Base-by-base conservation (phyloP, 164 flowering plant genomes). In the Kingdonia uniflora region DNA sequence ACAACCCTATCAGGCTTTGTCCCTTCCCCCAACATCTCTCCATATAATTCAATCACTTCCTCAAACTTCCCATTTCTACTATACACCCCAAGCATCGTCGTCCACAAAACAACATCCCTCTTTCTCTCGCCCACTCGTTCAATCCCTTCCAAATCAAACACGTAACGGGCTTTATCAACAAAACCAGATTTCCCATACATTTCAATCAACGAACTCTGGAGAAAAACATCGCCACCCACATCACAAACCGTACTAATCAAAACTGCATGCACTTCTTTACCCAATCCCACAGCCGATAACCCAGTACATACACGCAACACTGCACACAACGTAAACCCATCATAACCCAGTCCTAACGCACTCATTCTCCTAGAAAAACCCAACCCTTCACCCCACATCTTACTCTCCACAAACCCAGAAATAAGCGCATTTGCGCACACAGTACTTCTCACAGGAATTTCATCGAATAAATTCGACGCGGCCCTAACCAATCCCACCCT, bases 161-260 rank as follows among this genome's bases (percentile, higher is more conserved):
- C 75, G 21, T 56, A 63, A 51, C 54, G 37, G 26, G 89, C 92
- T 53, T 71, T 69, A 35, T 42, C 70, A 8, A 76, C 74, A 14
- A 74, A 40, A 21, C 92, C 92, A 72, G 87, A 79, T 58, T 72
- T 85, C 5, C 92, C 91, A 71, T 85, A 85, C 91, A 85, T 81
- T 53, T 85, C 95, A 59, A 85, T 71, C 75, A 88, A 65, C 20
- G 80, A 74, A 56, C 82, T 81, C 62, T 67, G 74, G 50, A 84
- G 45, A 48, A 70, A 79, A 25, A 76, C 71, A 68, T 82, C 97
- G 15, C 25, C 48, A 26, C 55, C 65, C 42, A 67, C 1, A 52
- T 61, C 60, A 48, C 17, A 33, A 25, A 51, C 44, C 26, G 37
- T 62, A 3, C 82, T 71, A 8, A 82, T 41, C 21, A 55, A 26